Evolutionary conservation across 495 filamentous ascomycete genomes (phyloP), one percentile per base, ranked within the genome.

Genomic region (Letharia columbiana): DNA sequence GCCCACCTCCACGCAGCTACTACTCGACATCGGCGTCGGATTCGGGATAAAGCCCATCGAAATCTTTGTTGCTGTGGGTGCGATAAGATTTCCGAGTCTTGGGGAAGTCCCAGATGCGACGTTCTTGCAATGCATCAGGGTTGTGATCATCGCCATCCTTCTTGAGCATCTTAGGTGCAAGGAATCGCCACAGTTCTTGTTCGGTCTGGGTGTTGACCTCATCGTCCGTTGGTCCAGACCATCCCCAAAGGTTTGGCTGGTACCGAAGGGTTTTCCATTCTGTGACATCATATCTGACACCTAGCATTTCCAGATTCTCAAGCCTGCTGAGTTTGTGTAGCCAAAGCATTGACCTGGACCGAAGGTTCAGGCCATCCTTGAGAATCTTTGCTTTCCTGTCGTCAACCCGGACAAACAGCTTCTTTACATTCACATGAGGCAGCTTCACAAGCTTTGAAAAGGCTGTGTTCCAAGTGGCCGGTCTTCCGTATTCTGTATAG

Each of bases 81-180:
- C 23, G 23, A 28, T 28, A 28, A 28, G 23, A 28, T 28, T 28
- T 28, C 23, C 23, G 23, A 28, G 23, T 28, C 23, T 28, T 28
- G 23, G 40, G 11, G 2, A 9, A 2, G n/a, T 52, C 49, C 49
- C 11, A 13, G n/a, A 52, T 28, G n/a, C 49, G 49, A 31, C 49
- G 49, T 2, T 28, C 0, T 11, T 23, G 49, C n/a, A 28, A 52
- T 23, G 49, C 49, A 28, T 28, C 49, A 1, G 49, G n/a, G 9
- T 9, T 20, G n/a, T 28, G 49, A 13, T 52, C 49, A 13, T 28
- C 49, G 4, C 8, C 23, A n/a, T 52, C 7, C 49, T 28, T 52
- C 23, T 52, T 52, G n/a, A 52, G 49, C 49, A 52, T 52, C 23
- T 52, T 52, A 11, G 49, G 49, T 12, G 49, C 49, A 52, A 52